A percentile compares a stretch with the other conserved stretches of the same genome.
Conservation (phyloP, 495 filamentous ascomycete species). For the Tuber melanosporum region DNA sequence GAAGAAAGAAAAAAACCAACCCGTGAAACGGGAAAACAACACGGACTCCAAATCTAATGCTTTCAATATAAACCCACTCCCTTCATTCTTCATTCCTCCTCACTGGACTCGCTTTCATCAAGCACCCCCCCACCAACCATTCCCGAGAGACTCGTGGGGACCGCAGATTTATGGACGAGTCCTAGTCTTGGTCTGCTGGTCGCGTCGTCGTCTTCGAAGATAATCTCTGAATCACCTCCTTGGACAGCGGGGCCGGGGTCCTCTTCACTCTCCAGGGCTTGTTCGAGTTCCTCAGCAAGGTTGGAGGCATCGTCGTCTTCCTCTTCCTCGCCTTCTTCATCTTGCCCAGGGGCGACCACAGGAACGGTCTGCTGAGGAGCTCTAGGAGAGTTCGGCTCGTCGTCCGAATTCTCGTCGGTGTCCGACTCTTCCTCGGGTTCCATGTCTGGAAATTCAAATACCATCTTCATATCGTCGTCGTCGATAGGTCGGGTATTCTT, state of each 20-base stretch:
- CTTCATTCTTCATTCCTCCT: conserved; percentile 5
- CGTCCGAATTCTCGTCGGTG: conserved; percentile 18
- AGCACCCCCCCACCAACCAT: conserved; percentile 6
- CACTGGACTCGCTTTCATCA: conserved; percentile 15
- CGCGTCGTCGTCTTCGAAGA: conserved; percentile 28
- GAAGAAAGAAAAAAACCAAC: background rate
- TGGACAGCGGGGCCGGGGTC: conserved; percentile 14
- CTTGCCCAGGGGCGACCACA: background rate
- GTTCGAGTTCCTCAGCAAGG: conserved; percentile 26
- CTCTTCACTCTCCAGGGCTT: conserved; percentile 30
- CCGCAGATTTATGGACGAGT: conserved; percentile 3
- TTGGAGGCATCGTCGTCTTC: conserved; percentile 30
- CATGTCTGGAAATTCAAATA: conserved; percentile 3
- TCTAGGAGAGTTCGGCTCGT: conserved; percentile 10
- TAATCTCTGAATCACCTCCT: conserved; percentile 24
- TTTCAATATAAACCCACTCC: background rate
- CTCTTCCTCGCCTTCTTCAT: conserved; percentile 23
- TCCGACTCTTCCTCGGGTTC: background rate
- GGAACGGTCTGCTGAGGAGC: background rate
- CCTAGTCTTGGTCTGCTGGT: conserved; percentile 10
- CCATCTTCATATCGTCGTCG: conserved; percentile 2
- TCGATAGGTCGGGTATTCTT: background rate
- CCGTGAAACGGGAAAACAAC: background rate
- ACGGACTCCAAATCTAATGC: background rate
- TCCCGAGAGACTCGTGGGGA: conserved; percentile 11